Evolutionary conservation across 768 basidiomycete species (phyloP).

Genomic region (Podaxis sp.): DNA sequence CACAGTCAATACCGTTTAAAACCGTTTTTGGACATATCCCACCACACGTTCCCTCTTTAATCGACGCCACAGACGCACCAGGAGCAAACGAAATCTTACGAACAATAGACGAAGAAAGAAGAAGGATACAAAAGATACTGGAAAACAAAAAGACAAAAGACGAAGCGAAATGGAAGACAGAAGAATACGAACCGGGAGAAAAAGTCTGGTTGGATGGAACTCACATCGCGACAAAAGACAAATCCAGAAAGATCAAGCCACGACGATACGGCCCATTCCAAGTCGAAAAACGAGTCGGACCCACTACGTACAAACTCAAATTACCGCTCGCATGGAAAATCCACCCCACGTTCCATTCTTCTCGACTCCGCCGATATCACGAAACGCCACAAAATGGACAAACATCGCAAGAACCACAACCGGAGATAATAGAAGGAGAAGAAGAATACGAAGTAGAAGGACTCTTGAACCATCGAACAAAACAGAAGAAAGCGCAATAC

Average conservation of each 20-base stretch:
- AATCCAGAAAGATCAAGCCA: constrained; percentile 7
- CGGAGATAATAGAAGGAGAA: constrained; percentile 15
- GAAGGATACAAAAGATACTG: accelerated
- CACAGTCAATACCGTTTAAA: neutral
- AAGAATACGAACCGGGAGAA: no score
- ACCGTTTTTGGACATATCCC: neutral
- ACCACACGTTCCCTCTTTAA: neutral
- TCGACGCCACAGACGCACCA: neutral
- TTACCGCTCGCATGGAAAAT: constrained; percentile 17
- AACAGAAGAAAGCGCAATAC: constrained; percentile 3
- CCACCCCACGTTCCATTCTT: constrained; percentile 21
- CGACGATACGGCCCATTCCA: constrained; percentile 20
- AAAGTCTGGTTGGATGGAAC: neutral
- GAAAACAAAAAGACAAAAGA: no score
- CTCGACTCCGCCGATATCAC: constrained; percentile 12
- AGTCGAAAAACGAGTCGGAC: constrained; percentile 18
- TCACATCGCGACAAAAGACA: no score
- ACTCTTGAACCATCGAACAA: constrained; percentile 4
- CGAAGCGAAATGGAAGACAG: accelerated
- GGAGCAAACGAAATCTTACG: neutral
- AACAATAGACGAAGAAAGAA: no score
- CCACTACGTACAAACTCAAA: constrained; percentile 19
- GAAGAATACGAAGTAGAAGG: constrained; percentile 20
- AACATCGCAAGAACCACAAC: constrained; percentile 7
- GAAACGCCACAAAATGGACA: constrained; percentile 18